Base-by-base conservation (phyloP, 441 rosid genomes). In the Pelargonium citronellum region DNA sequence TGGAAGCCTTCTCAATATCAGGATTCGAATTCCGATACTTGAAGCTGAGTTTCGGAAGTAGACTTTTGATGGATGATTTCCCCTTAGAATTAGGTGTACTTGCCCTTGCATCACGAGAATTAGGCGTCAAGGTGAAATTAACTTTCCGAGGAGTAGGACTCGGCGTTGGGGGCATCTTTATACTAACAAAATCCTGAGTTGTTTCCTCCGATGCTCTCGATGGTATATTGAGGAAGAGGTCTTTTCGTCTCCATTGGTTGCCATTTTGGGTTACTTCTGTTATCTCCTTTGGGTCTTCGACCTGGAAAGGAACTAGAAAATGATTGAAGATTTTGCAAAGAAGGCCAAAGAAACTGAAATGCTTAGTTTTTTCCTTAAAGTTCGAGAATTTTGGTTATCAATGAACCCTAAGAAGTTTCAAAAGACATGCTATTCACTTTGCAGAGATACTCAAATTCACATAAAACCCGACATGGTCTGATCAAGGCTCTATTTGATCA, bases 91-190 rank as follows among this genome's bases (percentile, higher is more conserved):
- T 84, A 44, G 94, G 89, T 0, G 64, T 81, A 74, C 62, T 76
- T 44, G 60, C 69, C 73, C 83, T 83, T 43, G 77, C 77, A 71
- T 85, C 84, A 1, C 77, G 75, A 41, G 91, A 81, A 64, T 37
- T 80, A 4, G 91, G 85, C 41, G 89, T 84, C 81, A 87, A 66
- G 67, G 81, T 71, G 72, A 95, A 95, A 74, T 90, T 91, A 13
- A 95, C 99, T 81, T 84, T 89, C 82, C 78, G 87, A 0, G 96
- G 96, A 73, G 96, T 91, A 70, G 84, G 86, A 83, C 87, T 88
- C 47, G 94, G 91, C 12, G 96, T 81, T 49, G 87, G 87, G 0
- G 92, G 90, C 86, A 89, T 88, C 78, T 83, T 91, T 71, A 90
- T 78, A 17, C 73, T 69, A 57, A 81, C 85, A 3, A 87, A 80